These are phyloP conservation scores for Syncephalastrum contaminatum DNA, from an alignment of 371 early-diverging fungal species.

Conservation along the genomic window DNA sequence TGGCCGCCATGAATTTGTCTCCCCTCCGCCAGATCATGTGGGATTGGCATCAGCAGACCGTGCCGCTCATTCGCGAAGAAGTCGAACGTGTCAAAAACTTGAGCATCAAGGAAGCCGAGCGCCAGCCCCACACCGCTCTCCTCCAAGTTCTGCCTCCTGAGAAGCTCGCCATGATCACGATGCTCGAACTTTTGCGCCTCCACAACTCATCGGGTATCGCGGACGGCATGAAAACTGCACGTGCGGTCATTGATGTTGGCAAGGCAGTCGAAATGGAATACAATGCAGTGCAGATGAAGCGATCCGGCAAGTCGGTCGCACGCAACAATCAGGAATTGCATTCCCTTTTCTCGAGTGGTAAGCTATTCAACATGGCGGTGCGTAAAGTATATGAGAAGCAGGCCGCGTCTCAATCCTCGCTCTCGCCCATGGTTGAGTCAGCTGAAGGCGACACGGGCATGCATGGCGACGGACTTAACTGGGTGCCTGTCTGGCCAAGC, in stretches of 20 bases:
- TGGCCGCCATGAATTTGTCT: constrained; percentile 50
- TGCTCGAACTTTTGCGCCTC: constrained; percentile 75
- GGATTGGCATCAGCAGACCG: constrained; percentile 76
- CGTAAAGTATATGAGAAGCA: constrained; percentile 59
- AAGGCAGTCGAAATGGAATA: constrained; percentile 84
- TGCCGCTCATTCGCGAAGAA: constrained; percentile 67
- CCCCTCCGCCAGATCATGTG: constrained; percentile 63
- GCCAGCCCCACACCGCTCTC: constrained; percentile 68
- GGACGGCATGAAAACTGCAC: constrained; percentile 65
- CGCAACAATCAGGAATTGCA: constrained; percentile 52
- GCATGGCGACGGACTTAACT: constrained; percentile 30
- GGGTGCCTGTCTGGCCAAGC: constrained; percentile 70
- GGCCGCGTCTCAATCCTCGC: constrained; percentile 17
- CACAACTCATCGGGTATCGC: constrained; percentile 59
- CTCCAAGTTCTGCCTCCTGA: constrained; percentile 71
- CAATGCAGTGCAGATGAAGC: constrained; percentile 74
- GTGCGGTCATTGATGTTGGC: constrained; percentile 70
- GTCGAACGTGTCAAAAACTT: constrained; percentile 42
- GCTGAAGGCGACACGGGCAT: constrained; percentile 32
- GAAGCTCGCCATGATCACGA: constrained; percentile 82
- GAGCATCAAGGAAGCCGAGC: constrained; percentile 28
- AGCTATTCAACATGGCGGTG: constrained; percentile 78
- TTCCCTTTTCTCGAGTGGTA: constrained; percentile 64
- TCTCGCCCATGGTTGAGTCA: constrained; percentile 5
- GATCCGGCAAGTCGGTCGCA: constrained; percentile 21